These are phyloP conservation scores for Adansonia gregorii DNA, from an alignment of 441 rosid genomes.

Conservation along the genomic window DNA sequence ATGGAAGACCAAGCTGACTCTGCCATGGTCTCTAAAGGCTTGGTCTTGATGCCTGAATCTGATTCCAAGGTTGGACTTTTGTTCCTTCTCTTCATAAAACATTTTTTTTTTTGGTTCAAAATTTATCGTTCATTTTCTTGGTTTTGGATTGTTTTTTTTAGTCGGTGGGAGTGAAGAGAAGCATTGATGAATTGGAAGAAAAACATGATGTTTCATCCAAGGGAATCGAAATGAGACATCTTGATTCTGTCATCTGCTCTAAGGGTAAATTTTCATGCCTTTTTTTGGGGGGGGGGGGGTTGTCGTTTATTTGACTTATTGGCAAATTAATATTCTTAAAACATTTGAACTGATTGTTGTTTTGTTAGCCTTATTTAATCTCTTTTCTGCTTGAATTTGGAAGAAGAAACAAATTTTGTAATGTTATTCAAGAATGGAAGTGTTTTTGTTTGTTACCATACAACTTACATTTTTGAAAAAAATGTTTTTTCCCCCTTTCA, in stretches of 20 bases:
- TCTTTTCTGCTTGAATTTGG: background rate
- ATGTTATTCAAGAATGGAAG: background rate
- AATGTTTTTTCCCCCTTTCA: background rate
- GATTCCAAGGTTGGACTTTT: constrained; percentile 48
- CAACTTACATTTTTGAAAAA: constrained; percentile 12
- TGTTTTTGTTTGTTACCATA: background rate
- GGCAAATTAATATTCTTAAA: constrained; percentile 8
- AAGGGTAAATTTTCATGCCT: constrained; percentile 45
- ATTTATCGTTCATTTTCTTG: background rate
- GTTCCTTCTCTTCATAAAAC: background rate
- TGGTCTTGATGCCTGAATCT: constrained; percentile 38
- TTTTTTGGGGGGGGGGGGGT: background rate
- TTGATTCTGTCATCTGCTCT: constrained; percentile 42
- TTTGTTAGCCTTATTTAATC: background rate
- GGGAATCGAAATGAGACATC: constrained; percentile 59
- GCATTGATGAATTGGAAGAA: constrained; percentile 44
- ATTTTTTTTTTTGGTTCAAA: background rate
- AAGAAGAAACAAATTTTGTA: background rate
- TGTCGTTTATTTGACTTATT: background rate
- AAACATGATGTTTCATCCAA: constrained; percentile 45
- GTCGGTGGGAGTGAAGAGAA: constrained; percentile 45
- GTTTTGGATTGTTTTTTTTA: constrained; percentile 35
- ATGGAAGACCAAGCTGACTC: constrained; percentile 48
- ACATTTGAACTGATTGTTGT: background rate
- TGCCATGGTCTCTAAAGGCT: constrained; percentile 31